Evolutionary conservation across 352 stramenopile genomes (phyloP).

Genomic region (Pilasporangium apinafurcum): DNA sequence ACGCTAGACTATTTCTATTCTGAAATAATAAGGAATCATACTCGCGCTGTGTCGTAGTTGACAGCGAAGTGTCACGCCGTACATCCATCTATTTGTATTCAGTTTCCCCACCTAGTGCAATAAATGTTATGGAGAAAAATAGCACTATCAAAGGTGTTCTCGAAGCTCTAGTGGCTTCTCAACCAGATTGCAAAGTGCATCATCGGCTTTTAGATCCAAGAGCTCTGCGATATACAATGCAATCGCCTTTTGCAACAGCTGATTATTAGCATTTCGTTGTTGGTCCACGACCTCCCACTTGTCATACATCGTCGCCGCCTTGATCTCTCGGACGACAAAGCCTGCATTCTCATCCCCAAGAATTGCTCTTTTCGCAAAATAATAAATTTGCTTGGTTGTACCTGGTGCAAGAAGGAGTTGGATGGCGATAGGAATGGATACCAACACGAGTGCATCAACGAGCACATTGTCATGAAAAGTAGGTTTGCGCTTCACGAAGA

Average conservation of each 20-base stretch:
- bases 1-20: no score
- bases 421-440: no score
- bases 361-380: constrained; percentile 12
- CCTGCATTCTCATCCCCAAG: constrained; percentile 7
- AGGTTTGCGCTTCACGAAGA: no score
- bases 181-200: constrained; percentile 29
- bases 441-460: no score
- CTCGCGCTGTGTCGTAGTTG: constrained; percentile 10
- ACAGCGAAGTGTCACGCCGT: constrained; percentile 6
- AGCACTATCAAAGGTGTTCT: no score
- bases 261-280: constrained; percentile 18
- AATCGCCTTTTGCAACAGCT: constrained; percentile 37
- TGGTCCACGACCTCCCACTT: no score
- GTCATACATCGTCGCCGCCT: no score
- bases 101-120: no score
- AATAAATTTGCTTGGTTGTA: constrained; percentile 16
- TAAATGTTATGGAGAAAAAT: no score
- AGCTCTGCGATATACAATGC: constrained; percentile 26
- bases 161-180: constrained; percentile 12
- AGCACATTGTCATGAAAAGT: no score
- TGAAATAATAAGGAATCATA: constrained; percentile 10
- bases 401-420: constrained; percentile 32
- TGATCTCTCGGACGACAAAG: constrained; percentile 17
- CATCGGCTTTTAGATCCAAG: constrained; percentile 23
- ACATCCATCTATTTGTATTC: constrained; percentile 4